A percentile compares a stretch with the other conserved stretches of the same genome.
Evolutionary conservation across 768 basidiomycete species (phyloP).

Genomic region (Leccinum fibrillosum): DNA sequence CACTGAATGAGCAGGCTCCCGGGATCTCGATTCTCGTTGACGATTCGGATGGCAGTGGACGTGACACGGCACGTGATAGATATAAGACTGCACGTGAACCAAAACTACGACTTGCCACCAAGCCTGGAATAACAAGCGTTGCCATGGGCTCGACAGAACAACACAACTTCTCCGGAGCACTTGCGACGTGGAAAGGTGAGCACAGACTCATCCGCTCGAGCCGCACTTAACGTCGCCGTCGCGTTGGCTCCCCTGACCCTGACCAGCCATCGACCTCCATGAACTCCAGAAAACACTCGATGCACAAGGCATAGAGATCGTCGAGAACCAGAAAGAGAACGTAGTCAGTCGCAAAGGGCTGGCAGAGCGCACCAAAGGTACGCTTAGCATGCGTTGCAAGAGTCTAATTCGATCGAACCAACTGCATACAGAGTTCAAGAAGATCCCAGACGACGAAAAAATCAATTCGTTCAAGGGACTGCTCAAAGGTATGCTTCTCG

Average conservation of each 20-base stretch:
- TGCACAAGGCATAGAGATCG: conserved; percentile 88
- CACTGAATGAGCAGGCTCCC: too few species aligned
- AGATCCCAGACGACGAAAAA: conserved; percentile 89
- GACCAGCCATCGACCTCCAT: conserved; percentile 75
- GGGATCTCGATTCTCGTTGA: too few species aligned
- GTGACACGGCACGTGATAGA: too few species aligned
- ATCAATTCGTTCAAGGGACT: conserved; percentile 83
- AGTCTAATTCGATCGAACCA: neutral
- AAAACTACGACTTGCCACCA: too few species aligned
- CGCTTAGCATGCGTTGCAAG: neutral
- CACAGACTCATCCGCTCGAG: neutral
- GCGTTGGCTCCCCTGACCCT: neutral
- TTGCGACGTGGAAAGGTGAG: conserved; percentile 89
- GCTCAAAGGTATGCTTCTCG: conserved; percentile 62
- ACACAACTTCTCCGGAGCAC: conserved; percentile 86
- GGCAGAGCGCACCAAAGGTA: conserved; percentile 94
- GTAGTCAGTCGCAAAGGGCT: conserved; percentile 90
- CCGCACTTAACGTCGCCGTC: neutral
- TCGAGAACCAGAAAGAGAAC: conserved; percentile 98
- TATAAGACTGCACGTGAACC: too few species aligned
- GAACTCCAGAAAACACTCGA: conserved; percentile 94
- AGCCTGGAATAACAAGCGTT: neutral
- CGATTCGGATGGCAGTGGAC: too few species aligned
- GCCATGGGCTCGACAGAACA: conserved; percentile 39
- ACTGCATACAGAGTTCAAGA: conserved; percentile 80